Conservation (phyloP, 2,329 filamentous ascomycete genomes). For the Fragosphaeria purpurea region DNA sequence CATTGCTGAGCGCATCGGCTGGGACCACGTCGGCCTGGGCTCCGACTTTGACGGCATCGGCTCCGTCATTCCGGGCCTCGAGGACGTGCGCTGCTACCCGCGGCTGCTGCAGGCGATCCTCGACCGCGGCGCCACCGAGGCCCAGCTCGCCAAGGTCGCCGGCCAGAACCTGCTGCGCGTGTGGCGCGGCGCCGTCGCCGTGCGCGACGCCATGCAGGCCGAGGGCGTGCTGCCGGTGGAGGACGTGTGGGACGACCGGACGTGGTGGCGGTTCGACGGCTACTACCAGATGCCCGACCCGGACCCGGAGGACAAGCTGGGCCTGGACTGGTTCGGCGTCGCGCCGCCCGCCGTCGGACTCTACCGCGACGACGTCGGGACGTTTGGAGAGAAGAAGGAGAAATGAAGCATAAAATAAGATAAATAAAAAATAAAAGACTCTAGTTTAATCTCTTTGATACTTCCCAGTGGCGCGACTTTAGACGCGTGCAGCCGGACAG, state of each 20-base stretch:
- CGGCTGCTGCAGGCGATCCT: slow-evolving; percentile 35
- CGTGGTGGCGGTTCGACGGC: slow-evolving; percentile 24
- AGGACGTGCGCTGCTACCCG: slow-evolving; percentile 55
- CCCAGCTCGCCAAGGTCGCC: slow-evolving; percentile 62
- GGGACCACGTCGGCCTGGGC: slow-evolving; percentile 75
- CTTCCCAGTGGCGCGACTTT: too few species aligned
- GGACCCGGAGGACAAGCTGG: slow-evolving; percentile 22
- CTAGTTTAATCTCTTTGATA: too few species aligned
- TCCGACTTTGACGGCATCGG: slow-evolving; percentile 79
- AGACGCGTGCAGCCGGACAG: too few species aligned
- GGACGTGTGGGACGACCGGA: slow-evolving; percentile 23
- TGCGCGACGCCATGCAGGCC: slow-evolving; percentile 19
- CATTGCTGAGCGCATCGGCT: slow-evolving; percentile 74
- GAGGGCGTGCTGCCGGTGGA: slow-evolving; percentile 23
- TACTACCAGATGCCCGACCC: slow-evolving; percentile 24
- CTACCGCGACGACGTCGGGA: not conserved
- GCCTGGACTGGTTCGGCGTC: slow-evolving; percentile 14
- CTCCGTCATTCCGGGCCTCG: slow-evolving; percentile 57
- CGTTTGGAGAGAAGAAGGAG: too few species aligned
- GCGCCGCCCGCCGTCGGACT: not conserved
- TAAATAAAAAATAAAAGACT: too few species aligned
- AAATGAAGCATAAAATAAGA: too few species aligned
- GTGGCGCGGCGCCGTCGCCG: slow-evolving; percentile 40
- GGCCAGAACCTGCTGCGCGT: slow-evolving; percentile 76
- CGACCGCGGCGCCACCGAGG: slow-evolving; percentile 59